Percentiles rank a stretch among this genome's conserved stretches.
Conservation (phyloP, 2,329 filamentous ascomycete species). For the Paracoccidioides brasiliensis region DNA sequence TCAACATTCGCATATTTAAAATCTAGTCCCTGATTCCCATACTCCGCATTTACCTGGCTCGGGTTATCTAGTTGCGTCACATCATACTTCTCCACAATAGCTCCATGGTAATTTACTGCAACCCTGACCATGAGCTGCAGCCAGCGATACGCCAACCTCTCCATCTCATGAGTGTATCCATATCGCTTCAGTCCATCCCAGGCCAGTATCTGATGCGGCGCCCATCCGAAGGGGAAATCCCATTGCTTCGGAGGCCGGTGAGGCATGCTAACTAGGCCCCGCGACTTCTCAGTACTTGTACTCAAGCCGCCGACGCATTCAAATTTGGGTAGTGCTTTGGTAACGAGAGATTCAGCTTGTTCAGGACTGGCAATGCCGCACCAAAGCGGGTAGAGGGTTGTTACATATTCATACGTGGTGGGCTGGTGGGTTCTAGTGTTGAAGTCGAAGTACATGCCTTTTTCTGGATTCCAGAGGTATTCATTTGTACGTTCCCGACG, state of each 20-base stretch:
- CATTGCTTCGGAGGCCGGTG: conserved; percentile 75
- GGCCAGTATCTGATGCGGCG: conserved; percentile 79
- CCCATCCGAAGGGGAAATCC: conserved; percentile 87
- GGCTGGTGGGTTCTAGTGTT: conserved; percentile 61
- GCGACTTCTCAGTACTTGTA: conserved; percentile 66
- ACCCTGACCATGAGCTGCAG: conserved; percentile 47
- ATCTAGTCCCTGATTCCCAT: conserved; percentile 75
- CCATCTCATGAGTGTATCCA: conserved; percentile 65
- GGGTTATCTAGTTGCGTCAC: conserved; percentile 71
- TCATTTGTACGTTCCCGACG: conserved; percentile 67
- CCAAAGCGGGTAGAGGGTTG: conserved; percentile 84
- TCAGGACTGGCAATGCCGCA: conserved; percentile 63
- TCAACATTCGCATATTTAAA: conserved; percentile 43
- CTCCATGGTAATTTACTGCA: conserved; percentile 88
- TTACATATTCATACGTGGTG: conserved; percentile 66
- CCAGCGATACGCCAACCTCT: conserved; percentile 43
- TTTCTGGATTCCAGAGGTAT: conserved; percentile 60
- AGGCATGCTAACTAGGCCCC: conserved; percentile 52
- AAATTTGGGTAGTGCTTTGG: conserved; percentile 61
- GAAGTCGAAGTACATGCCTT: conserved; percentile 56
- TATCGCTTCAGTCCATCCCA: conserved; percentile 77
- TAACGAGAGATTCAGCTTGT: conserved; percentile 62
- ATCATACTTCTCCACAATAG: conserved; percentile 58
- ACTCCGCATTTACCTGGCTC: conserved; percentile 75
- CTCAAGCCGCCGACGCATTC: conserved; percentile 70